Evolutionary conservation across 441 rosid species (phyloP).

Genomic region (Croton setiger): DNA sequence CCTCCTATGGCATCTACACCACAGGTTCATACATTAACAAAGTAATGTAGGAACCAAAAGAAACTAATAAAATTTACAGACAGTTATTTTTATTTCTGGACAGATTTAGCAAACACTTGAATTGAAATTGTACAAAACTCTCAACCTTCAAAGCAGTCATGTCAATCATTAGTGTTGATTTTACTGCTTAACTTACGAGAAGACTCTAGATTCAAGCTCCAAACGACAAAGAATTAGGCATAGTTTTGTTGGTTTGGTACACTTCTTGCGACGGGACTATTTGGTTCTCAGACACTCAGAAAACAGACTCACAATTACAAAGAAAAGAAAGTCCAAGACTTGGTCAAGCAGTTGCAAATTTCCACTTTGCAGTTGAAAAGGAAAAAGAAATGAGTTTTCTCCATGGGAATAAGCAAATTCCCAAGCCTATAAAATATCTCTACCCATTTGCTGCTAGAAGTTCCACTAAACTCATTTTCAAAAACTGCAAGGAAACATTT

Average conservation of each 20-base stretch:
- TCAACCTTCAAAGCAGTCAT: background rate
- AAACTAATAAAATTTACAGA: conserved; percentile 6
- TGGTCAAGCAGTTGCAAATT: background rate
- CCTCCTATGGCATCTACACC: background rate
- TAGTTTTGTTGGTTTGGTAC: background rate
- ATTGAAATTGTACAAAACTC: background rate
- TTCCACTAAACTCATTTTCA: background rate
- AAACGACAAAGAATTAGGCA: background rate
- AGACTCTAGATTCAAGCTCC: background rate
- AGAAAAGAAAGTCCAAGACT: background rate
- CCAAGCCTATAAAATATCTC: background rate
- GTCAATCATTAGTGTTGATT: background rate
- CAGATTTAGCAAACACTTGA: background rate
- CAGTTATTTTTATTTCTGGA: background rate
- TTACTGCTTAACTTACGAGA: background rate
- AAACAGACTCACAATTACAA: background rate
- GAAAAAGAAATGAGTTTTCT: background rate
- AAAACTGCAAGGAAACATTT: background rate
- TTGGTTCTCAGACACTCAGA: background rate
- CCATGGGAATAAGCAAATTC: background rate
- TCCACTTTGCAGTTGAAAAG: background rate
- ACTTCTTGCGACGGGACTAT: background rate
- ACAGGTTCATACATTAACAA: background rate
- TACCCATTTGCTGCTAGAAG: background rate
- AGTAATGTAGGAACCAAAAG: conserved; percentile 2